These are phyloP conservation scores for Aaosphaeria pasadenensis DNA, from an alignment of 2,329 filamentous ascomycete species.

Conservation along the genomic window DNA sequence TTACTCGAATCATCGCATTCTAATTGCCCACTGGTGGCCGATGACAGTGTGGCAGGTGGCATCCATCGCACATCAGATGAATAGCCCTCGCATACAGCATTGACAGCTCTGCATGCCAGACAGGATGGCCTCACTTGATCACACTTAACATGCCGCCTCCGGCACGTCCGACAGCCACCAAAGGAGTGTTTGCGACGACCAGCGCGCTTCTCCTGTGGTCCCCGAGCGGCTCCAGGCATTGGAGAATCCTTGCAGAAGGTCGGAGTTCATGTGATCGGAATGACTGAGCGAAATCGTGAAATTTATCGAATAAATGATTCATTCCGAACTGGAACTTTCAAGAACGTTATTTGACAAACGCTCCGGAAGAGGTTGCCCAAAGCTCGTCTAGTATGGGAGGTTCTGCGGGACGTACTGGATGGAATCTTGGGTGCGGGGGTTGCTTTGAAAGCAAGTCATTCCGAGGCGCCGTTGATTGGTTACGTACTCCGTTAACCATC, in stretches of 20 bases:
- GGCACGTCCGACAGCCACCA: slow-evolving; percentile 8
- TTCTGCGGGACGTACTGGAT: too few species aligned
- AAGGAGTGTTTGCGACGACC: slow-evolving; percentile 9
- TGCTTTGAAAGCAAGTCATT: neutral
- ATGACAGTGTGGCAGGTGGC: slow-evolving; percentile 1
- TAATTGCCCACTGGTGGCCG: neutral
- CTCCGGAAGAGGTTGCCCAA: too few species aligned
- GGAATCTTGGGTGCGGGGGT: neutral
- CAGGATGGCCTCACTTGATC: slow-evolving; percentile 8
- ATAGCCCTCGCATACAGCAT: slow-evolving; percentile 7
- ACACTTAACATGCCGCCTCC: slow-evolving; percentile 9
- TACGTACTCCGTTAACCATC: too few species aligned
- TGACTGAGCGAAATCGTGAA: too few species aligned
- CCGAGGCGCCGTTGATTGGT: neutral
- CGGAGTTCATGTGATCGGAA: too few species aligned
- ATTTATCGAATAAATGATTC: too few species aligned
- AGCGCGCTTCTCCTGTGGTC: slow-evolving; percentile 1
- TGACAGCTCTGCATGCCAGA: slow-evolving; percentile 3
- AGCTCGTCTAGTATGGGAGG: too few species aligned
- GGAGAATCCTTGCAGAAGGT: too few species aligned
- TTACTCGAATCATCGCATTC: slow-evolving; percentile 1
- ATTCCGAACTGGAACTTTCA: too few species aligned
- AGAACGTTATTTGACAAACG: too few species aligned
- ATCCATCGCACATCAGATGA: slow-evolving; percentile 4
- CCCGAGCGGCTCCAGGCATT: slow-evolving; percentile 1